Base-by-base conservation (phyloP, 805 yeast genomes). In the Nakazawaea populi region DNA sequence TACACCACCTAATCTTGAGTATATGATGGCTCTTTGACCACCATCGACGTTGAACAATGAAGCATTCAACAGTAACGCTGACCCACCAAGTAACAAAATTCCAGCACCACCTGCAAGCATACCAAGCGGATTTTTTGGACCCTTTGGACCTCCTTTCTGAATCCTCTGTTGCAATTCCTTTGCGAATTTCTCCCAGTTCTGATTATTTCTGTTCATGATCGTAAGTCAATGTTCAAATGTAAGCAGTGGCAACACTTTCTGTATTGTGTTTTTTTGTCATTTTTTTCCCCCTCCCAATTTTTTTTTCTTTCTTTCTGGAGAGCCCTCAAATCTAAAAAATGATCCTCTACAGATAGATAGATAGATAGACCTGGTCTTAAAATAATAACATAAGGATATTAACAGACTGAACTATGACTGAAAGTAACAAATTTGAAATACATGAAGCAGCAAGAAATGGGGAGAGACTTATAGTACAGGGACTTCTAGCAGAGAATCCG, bases 11-110 rank as follows among this genome's bases (percentile, higher is more conserved):
- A 90, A 47, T 64, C 99, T 82, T 29, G 96, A 89, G 67, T 94
- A 94, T 38, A 94, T 79, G 62, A 94, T 91, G 14, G 97, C 99
- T 65, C 99, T 79, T 69, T 92, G 98, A 70, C 99, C 99, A 82
- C 99, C 99, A 69, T 94, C 98, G 54, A 94, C 99, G 65, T 85
- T 86, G 71, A 83, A 86, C 36, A 86, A 70, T 1, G 90, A 74
- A 40, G 80, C 71, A 58, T 83, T 80, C 38, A 78, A 55, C 29
- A 76, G 63, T 42, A 79, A 47, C 3, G 81, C 78, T 52, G 81
- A 84, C 48, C 80, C 83, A 49, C 83, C 86, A 4, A 84, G 64
- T 5, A 80, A 56, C 1, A 84, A 52, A 24, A 85, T 58, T 3
- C 88, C 87, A 37, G 86, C 87, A 24, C 77, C 58, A 5, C 89